Percentiles rank a stretch among this genome's conserved stretches.
Conservation (phyloP, 192 early-diverging fungal genomes). For the Thamnidium elegans region DNA sequence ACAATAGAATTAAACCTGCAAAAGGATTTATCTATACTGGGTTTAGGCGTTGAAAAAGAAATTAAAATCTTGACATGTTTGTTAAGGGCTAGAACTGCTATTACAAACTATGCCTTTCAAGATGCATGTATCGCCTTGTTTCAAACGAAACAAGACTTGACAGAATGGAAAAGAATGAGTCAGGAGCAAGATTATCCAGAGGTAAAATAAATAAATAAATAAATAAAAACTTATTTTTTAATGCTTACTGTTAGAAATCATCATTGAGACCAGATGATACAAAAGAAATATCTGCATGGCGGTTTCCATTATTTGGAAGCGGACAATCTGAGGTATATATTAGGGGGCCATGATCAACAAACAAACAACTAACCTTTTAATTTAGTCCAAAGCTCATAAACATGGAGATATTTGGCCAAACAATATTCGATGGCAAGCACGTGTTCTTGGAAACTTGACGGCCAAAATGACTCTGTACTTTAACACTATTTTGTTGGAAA, state of each 20-base stretch:
- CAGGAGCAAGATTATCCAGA: slow-evolving; percentile 48
- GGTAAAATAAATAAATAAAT: slow-evolving; percentile 12
- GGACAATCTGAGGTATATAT: slow-evolving; percentile 18
- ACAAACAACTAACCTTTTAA: neutral
- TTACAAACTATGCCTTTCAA: slow-evolving; percentile 47
- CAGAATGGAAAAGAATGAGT: slow-evolving; percentile 41
- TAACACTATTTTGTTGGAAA: slow-evolving; percentile 43
- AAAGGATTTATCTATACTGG: slow-evolving; percentile 34
- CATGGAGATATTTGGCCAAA: slow-evolving; percentile 38
- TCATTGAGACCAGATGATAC: slow-evolving; percentile 18
- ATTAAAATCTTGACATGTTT: slow-evolving; percentile 34
- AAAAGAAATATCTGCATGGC: slow-evolving; percentile 14
- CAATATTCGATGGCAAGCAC: slow-evolving; percentile 41
- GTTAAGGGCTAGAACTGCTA: slow-evolving; percentile 33
- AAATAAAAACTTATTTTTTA: neutral
- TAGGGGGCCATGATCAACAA: neutral
- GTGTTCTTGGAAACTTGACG: slow-evolving; percentile 43
- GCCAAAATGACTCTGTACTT: slow-evolving; percentile 54
- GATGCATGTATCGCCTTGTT: slow-evolving; percentile 42
- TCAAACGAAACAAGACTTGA: slow-evolving; percentile 31
- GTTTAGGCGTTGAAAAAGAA: slow-evolving; percentile 38
- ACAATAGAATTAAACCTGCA: slow-evolving; percentile 8
- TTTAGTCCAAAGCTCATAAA: slow-evolving; percentile 28
- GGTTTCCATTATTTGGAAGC: slow-evolving; percentile 7
- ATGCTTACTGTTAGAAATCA: slow-evolving; percentile 22